Percentiles rank a stretch among this genome's conserved stretches.
Evolutionary conservation across 2,329 filamentous ascomycete genomes (phyloP).

Genomic region (Paradendryphiella salina): DNA sequence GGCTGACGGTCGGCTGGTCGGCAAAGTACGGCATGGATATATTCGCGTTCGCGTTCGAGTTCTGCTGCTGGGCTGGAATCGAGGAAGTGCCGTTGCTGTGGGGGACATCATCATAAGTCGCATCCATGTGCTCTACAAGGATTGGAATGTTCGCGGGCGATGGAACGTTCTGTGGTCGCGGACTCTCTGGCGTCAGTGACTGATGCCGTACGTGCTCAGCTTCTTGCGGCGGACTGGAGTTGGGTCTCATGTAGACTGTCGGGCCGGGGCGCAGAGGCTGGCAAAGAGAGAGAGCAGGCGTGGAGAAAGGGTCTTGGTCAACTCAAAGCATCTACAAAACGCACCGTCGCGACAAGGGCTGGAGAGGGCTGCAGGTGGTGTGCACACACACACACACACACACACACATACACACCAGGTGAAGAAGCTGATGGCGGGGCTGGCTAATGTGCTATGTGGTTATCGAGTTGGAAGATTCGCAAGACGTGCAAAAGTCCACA

Average conservation of each 20-base stretch:
- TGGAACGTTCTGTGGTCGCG: slow-evolving; percentile 69
- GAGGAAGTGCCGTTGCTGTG: slow-evolving; percentile 53
- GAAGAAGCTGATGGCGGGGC: slow-evolving; percentile 21
- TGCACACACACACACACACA: neutral
- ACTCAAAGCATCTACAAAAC: slow-evolving; percentile 27
- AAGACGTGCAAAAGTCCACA: slow-evolving; percentile 1
- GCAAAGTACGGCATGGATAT: slow-evolving; percentile 39
- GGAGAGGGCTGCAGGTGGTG: slow-evolving; percentile 10
- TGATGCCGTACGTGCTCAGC: slow-evolving; percentile 65
- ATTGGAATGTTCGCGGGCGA: slow-evolving; percentile 71
- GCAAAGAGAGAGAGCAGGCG: slow-evolving; percentile 13
- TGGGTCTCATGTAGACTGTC: slow-evolving; percentile 58
- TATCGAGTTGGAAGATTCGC: slow-evolving; percentile 6
- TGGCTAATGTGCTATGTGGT: slow-evolving; percentile 20
- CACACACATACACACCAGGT: neutral
- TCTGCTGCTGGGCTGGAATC: slow-evolving; percentile 31
- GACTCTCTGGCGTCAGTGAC: slow-evolving; percentile 70
- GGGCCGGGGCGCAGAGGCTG: slow-evolving; percentile 25
- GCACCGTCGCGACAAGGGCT: slow-evolving; percentile 24
- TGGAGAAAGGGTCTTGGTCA: slow-evolving; percentile 11
- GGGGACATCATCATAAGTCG: slow-evolving; percentile 68
- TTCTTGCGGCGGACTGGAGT: slow-evolving; percentile 58
- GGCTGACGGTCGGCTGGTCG: slow-evolving; percentile 28
- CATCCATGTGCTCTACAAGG: slow-evolving; percentile 71
- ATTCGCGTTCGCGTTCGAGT: slow-evolving; percentile 27